These are phyloP conservation scores for Limnanthes douglasii DNA, from an alignment of 345 rosid species.

Conservation along the genomic window DNA sequence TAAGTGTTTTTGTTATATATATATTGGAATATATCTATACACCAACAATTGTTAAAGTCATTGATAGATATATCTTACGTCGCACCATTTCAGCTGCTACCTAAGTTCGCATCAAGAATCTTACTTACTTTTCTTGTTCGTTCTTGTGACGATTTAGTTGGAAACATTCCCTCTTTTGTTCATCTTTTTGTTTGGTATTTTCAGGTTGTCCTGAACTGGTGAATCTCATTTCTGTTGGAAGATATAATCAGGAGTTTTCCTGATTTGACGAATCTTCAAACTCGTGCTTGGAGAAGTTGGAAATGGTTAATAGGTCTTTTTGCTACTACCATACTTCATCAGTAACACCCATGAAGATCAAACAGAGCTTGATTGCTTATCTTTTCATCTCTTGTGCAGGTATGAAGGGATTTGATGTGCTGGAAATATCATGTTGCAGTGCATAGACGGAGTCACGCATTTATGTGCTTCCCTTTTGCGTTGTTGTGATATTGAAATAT, in stretches of 20 bases:
- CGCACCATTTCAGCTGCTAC: too few species aligned
- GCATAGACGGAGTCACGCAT: conserved; percentile 59
- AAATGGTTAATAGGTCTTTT: conserved; percentile 49
- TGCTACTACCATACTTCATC: too few species aligned
- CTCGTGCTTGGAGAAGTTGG: conserved; percentile 10
- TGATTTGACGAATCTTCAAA: background rate
- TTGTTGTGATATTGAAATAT: conserved; percentile 77
- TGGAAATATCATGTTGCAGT: conserved; percentile 74
- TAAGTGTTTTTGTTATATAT: too few species aligned
- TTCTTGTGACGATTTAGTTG: too few species aligned
- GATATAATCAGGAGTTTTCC: background rate
- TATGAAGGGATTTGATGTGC: conserved; percentile 60
- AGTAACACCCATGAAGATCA: too few species aligned
- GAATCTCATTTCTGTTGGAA: conserved; percentile 2
- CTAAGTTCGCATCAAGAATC: too few species aligned
- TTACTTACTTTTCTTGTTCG: too few species aligned
- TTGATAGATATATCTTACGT: too few species aligned
- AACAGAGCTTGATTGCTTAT: conserved; percentile 10
- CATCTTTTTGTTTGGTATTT: background rate
- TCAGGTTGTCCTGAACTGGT: background rate
- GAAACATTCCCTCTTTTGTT: too few species aligned
- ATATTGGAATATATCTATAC: too few species aligned
- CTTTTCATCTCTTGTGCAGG: conserved; percentile 22
- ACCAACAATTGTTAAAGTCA: too few species aligned
- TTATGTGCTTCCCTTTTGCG: conserved; percentile 40